Conservation (phyloP, 148 eudicot species). For the Spergularia bocconei region DNA sequence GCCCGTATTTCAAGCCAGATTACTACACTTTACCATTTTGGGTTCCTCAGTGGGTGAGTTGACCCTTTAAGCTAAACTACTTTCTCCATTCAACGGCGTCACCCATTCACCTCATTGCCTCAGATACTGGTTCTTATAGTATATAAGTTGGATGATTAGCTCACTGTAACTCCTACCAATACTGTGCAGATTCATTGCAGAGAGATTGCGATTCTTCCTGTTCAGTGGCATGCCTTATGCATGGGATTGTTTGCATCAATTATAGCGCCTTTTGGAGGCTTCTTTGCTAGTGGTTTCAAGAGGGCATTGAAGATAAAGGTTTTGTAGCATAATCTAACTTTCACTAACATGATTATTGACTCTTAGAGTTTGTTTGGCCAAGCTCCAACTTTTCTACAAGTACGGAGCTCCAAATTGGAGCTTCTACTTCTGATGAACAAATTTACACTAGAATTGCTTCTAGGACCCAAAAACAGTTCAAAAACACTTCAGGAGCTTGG, state of each 20-base stretch:
- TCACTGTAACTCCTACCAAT: slow-evolving; percentile 4
- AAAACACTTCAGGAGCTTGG: no score
- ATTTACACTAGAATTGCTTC: no score
- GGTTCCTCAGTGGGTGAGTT: slow-evolving; percentile 72
- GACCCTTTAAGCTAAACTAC: no score
- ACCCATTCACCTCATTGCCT: not conserved
- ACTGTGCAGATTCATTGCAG: slow-evolving; percentile 59
- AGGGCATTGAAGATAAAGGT: slow-evolving; percentile 38
- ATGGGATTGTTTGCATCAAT: slow-evolving; percentile 74
- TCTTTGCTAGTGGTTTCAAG: slow-evolving; percentile 87
- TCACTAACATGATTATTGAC: no score
- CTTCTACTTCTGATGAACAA: no score
- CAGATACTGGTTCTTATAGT: no score
- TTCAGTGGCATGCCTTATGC: slow-evolving; percentile 76
- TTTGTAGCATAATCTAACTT: no score
- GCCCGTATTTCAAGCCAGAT: slow-evolving; percentile 73
- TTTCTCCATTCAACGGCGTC: not conserved
- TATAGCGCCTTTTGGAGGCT: slow-evolving; percentile 92
- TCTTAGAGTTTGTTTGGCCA: no score
- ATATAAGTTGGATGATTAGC: not conserved
- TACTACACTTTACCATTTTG: slow-evolving; percentile 51
- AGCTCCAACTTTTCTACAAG: no score
- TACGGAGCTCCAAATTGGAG: no score
- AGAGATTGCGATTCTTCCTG: slow-evolving; percentile 59
- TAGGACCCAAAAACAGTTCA: no score